Conservation (phyloP, 805 yeast genomes). For the Clavispora vitiphila region DNA sequence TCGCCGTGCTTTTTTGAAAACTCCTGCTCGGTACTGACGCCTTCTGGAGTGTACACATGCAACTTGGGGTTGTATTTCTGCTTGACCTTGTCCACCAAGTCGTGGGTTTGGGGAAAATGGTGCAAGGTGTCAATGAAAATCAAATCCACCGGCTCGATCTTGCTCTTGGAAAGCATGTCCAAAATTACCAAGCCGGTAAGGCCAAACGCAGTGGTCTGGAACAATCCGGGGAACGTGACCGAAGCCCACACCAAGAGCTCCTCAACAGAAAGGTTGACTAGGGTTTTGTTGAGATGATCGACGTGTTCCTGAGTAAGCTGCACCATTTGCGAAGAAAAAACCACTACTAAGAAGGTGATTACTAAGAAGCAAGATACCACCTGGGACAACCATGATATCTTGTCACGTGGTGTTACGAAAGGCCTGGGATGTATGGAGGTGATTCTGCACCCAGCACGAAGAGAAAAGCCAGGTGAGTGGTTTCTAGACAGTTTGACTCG, state of each 20-base stretch:
- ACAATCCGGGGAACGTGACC: slow-evolving; percentile 75
- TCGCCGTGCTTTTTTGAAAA: slow-evolving; percentile 70
- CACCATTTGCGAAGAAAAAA: slow-evolving; percentile 6
- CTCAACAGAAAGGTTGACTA: slow-evolving; percentile 56
- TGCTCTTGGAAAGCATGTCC: slow-evolving; percentile 63
- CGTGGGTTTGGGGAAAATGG: slow-evolving; percentile 92
- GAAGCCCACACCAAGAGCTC: slow-evolving; percentile 80
- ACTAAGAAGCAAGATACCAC: background rate
- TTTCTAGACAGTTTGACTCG: no score
- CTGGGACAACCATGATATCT: background rate
- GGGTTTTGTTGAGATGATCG: slow-evolving; percentile 57
- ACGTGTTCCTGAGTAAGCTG: slow-evolving; percentile 44
- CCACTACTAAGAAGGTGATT: background rate
- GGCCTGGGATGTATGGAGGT: no score
- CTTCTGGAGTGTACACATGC: slow-evolving; percentile 65
- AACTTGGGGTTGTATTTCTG: slow-evolving; percentile 51
- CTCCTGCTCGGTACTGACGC: slow-evolving; percentile 50
- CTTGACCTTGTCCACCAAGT: slow-evolving; percentile 57
- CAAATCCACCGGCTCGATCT: slow-evolving; percentile 53
- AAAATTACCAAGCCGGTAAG: slow-evolving; percentile 84
- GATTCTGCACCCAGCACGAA: no score
- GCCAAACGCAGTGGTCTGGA: slow-evolving; percentile 94
- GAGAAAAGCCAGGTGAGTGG: no score
- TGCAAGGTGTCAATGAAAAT: slow-evolving; percentile 87
- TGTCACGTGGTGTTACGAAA: background rate